A percentile compares a stretch with the other conserved stretches of the same genome.
These are phyloP conservation scores for Citrullus colocynthis DNA, from an alignment of 306 rosid genomes.

Conservation along the genomic window DNA sequence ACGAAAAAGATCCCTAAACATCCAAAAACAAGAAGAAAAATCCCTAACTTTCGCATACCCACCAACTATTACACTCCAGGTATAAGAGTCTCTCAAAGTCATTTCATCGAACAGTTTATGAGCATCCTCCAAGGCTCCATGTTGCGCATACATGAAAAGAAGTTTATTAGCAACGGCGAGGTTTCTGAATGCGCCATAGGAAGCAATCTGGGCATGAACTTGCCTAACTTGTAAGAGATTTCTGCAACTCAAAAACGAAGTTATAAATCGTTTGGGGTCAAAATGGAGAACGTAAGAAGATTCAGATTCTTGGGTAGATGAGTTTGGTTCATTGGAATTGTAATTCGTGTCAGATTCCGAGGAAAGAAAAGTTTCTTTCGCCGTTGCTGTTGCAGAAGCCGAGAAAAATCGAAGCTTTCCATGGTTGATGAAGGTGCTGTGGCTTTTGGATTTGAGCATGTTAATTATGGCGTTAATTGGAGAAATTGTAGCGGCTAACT, in stretches of 20 bases:
- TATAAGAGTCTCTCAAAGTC: slow-evolving; percentile 31
- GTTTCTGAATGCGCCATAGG: slow-evolving; percentile 32
- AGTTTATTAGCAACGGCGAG: slow-evolving; percentile 59
- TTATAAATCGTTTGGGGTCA: slow-evolving; percentile 26
- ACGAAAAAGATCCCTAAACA: slow-evolving; percentile 46
- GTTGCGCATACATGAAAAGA: slow-evolving; percentile 32
- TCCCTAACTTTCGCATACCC: slow-evolving; percentile 56
- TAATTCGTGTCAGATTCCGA: neutral
- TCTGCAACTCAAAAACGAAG: slow-evolving; percentile 33
- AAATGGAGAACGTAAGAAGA: slow-evolving; percentile 3
- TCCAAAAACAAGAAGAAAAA: slow-evolving; percentile 26
- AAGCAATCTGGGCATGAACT: slow-evolving; percentile 36
- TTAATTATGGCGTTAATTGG: neutral
- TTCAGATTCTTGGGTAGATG: neutral
- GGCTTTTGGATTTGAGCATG: slow-evolving; percentile 17
- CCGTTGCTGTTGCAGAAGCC: neutral
- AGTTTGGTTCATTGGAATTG: neutral
- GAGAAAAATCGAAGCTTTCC: slow-evolving; percentile 5
- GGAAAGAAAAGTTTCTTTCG: neutral
- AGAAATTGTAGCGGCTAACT: neutral
- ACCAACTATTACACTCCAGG: slow-evolving; percentile 63
- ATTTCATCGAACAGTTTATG: slow-evolving; percentile 34
- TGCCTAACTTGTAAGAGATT: slow-evolving; percentile 35
- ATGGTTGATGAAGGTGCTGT: neutral
- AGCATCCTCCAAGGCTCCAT: slow-evolving; percentile 32